phyloP scores from a whole-genome alignment of 768 basidiomycete genomes.

The Suillus decipiens region DNA sequence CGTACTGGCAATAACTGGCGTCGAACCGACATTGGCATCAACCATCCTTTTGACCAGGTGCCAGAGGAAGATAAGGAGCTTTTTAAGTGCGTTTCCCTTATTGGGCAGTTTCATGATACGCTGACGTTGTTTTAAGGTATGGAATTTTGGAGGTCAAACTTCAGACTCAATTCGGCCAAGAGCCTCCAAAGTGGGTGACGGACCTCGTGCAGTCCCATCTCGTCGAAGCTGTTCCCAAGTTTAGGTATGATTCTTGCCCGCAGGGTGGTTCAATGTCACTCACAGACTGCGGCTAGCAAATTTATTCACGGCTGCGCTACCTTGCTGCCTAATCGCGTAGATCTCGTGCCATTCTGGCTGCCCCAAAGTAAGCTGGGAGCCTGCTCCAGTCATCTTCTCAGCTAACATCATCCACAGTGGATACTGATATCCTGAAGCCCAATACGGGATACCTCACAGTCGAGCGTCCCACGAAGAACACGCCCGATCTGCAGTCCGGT shows the following conservation, averaged over 20 bases:
- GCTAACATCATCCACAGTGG: constrained; percentile 56
- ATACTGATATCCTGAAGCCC: constrained; percentile 92
- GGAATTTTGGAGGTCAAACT: constrained; percentile 97
- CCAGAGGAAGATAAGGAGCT: constrained; percentile 79
- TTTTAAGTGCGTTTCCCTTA: constrained; percentile 65
- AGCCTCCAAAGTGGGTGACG: constrained; percentile 94
- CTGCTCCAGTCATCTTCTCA: background rate
- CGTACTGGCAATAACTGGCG: constrained; percentile 94
- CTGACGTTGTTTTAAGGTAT: constrained; percentile 47
- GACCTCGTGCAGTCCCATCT: constrained; percentile 95
- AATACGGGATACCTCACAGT: constrained; percentile 78
- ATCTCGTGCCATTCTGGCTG: constrained; percentile 97
- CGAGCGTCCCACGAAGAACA: constrained; percentile 71
- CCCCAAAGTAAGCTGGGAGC: constrained; percentile 73
- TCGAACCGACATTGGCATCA: constrained; percentile 77
- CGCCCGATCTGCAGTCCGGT: constrained; percentile 44
- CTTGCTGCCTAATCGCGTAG: constrained; percentile 87
- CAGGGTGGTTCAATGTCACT: background rate
- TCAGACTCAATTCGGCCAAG: constrained; percentile 93
- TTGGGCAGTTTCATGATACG: background rate
- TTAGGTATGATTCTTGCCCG: constrained; percentile 56
- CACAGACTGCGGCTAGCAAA: constrained; percentile 51
- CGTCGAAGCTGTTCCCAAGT: constrained; percentile 97
- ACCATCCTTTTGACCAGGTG: constrained; percentile 60
- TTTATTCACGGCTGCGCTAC: constrained; percentile 98